Evolutionary conservation across 75 land plant genomes (phyloP).

Genomic region (Picea glauca): DNA sequence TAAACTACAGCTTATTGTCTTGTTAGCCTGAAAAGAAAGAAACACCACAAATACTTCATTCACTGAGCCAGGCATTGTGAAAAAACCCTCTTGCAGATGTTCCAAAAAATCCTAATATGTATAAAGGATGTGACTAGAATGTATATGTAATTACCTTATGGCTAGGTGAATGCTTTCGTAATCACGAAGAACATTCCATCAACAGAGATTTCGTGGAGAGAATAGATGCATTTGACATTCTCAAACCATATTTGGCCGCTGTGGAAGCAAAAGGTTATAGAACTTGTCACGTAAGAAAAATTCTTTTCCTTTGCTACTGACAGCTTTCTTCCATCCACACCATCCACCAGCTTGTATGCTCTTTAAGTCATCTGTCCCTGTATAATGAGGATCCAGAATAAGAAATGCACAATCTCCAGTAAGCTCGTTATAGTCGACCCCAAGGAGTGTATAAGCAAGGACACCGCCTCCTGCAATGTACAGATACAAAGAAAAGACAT

Average conservation of each 20-base stretch:
- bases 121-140: too few species aligned
- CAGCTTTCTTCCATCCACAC: constrained; percentile 98
- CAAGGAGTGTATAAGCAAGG: constrained; percentile 94
- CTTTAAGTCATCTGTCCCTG: constrained; percentile 86
- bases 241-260: constrained; percentile 90
- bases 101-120: too few species aligned
- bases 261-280: constrained; percentile 93
- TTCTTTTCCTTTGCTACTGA: constrained; percentile 70
- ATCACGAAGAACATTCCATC: too few species aligned
- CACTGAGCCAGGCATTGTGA: too few species aligned
- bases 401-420: constrained; percentile 98
- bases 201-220: too few species aligned
- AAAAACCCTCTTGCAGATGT: too few species aligned
- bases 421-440: constrained; percentile 87
- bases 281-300: constrained; percentile 92
- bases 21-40: too few species aligned
- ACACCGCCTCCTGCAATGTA: constrained; percentile 91
- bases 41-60: too few species aligned
- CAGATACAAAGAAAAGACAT: background rate
- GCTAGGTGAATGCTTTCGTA: too few species aligned
- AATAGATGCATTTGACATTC: too few species aligned
- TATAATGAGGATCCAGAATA: constrained; percentile 97
- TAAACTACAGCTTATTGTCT: too few species aligned
- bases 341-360: constrained; percentile 82
- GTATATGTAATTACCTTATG: too few species aligned